These are phyloP conservation scores for Hondaea fermentalgiana DNA, from an alignment of 108 stramenopile genomes.

Conservation along the genomic window DNA sequence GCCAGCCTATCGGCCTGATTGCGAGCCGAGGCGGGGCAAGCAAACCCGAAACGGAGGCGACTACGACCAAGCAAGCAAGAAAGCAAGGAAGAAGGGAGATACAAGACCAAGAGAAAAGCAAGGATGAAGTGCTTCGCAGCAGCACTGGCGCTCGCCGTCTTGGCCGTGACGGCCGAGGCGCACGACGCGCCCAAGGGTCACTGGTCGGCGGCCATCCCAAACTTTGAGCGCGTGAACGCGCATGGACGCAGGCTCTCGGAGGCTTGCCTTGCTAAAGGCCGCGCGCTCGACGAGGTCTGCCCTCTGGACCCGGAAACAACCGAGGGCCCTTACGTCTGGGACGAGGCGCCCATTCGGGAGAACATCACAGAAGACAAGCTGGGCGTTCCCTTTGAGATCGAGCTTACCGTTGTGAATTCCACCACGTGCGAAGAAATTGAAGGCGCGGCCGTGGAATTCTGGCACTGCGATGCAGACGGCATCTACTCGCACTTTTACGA, in stretches of 20 bases:
- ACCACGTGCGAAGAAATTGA: background rate
- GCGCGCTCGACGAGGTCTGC: background rate
- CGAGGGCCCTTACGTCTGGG: background rate
- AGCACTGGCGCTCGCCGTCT: too few species aligned
- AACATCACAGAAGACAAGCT: background rate
- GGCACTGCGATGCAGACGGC: conserved; percentile 8
- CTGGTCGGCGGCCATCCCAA: background rate
- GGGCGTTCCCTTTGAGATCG: background rate
- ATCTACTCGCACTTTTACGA: background rate
- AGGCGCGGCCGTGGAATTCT: background rate
- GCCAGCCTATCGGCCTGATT: too few species aligned
- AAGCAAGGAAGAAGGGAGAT: too few species aligned
- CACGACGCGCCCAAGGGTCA: background rate
- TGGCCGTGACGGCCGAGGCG: too few species aligned
- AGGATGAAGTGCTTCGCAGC: too few species aligned
- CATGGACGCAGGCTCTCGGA: background rate
- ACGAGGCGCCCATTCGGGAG: background rate
- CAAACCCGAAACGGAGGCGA: too few species aligned
- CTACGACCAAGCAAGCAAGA: too few species aligned
- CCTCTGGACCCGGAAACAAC: background rate
- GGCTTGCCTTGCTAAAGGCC: background rate
- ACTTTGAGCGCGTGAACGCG: background rate
- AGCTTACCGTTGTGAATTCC: background rate
- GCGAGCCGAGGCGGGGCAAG: too few species aligned
- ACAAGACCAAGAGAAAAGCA: too few species aligned